phyloP scores from a whole-genome alignment of 129 eudicot genomes.

The Gnaphalium uliginosum region DNA sequence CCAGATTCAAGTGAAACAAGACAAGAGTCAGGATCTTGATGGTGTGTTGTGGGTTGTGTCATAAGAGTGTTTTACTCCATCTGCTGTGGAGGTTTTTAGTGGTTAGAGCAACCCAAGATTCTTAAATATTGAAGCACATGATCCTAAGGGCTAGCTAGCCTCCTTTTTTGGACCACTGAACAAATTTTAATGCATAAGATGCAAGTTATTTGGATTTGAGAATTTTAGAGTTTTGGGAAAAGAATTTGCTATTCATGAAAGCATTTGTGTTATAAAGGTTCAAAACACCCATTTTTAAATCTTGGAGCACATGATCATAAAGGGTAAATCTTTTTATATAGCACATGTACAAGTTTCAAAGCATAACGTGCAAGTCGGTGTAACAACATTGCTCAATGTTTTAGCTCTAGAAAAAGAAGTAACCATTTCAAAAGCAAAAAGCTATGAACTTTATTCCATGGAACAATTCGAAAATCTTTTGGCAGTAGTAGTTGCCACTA shows the following conservation, averaged over 20 bases:
- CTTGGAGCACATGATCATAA: slow-evolving; percentile 27
- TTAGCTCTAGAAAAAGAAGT: slow-evolving; percentile 8
- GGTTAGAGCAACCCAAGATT: slow-evolving; percentile 38
- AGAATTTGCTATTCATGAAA: slow-evolving; percentile 16
- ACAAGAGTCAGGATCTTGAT: slow-evolving; percentile 35
- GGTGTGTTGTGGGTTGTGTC: slow-evolving; percentile 24
- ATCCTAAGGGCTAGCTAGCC: slow-evolving; percentile 20
- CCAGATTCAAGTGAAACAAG: slow-evolving; percentile 29
- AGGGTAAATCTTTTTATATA: neutral
- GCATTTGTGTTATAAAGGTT: slow-evolving; percentile 17
- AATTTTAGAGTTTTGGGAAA: slow-evolving; percentile 23
- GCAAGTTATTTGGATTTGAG: slow-evolving; percentile 15
- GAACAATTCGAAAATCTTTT: slow-evolving; percentile 12
- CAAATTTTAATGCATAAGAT: slow-evolving; percentile 20
- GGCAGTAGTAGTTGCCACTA: slow-evolving; percentile 20
- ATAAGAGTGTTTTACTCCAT: slow-evolving; percentile 38
- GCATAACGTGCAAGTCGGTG: slow-evolving; percentile 16
- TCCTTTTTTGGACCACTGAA: slow-evolving; percentile 25
- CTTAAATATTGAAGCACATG: slow-evolving; percentile 38
- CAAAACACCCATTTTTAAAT: slow-evolving; percentile 15
- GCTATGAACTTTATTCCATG: slow-evolving; percentile 29
- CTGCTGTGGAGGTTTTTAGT: slow-evolving; percentile 31
- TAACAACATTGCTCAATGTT: neutral
- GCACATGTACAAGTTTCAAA: slow-evolving; percentile 5
- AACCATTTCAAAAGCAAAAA: slow-evolving; percentile 24